These are phyloP conservation scores for Hsuehochloa calcarea DNA, from an alignment of 176 grass and related monocot species.

Conservation along the genomic window DNA sequence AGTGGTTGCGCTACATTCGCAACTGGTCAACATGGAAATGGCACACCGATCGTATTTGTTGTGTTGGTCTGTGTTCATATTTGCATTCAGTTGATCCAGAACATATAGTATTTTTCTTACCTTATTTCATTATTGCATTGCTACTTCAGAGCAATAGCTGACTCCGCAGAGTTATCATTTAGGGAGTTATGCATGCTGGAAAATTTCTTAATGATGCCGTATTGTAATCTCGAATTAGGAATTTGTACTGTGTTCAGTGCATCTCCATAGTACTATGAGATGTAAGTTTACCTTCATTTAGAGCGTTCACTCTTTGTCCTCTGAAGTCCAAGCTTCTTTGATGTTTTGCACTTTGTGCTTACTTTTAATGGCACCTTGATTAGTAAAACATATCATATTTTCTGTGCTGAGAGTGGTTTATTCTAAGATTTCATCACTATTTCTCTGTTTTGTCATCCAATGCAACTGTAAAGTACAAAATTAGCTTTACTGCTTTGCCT, in stretches of 20 bases:
- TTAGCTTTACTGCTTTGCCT: background rate
- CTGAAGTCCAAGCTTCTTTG: background rate
- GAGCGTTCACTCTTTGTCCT: background rate
- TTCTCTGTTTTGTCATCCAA: background rate
- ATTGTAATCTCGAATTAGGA: background rate
- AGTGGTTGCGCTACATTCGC: background rate
- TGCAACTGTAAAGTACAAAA: background rate
- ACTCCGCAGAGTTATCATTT: background rate
- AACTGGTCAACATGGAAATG: background rate
- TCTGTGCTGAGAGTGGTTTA: background rate
- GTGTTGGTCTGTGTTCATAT: background rate
- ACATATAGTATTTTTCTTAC: background rate
- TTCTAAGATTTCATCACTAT: background rate
- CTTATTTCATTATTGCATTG: background rate
- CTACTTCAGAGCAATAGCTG: background rate
- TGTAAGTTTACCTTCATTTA: slow-evolving; percentile 17
- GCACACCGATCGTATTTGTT: background rate
- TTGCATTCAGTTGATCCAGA: slow-evolving; percentile 14
- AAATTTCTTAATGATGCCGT: background rate
- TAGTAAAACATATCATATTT: background rate
- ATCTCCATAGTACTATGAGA: background rate
- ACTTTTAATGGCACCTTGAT: slow-evolving; percentile 8
- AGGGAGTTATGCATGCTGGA: background rate
- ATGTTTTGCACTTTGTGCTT: background rate
- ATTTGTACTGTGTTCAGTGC: background rate